phyloP scores from a whole-genome alignment of 2,329 filamentous ascomycete species.

The Diaporthe sp. region DNA sequence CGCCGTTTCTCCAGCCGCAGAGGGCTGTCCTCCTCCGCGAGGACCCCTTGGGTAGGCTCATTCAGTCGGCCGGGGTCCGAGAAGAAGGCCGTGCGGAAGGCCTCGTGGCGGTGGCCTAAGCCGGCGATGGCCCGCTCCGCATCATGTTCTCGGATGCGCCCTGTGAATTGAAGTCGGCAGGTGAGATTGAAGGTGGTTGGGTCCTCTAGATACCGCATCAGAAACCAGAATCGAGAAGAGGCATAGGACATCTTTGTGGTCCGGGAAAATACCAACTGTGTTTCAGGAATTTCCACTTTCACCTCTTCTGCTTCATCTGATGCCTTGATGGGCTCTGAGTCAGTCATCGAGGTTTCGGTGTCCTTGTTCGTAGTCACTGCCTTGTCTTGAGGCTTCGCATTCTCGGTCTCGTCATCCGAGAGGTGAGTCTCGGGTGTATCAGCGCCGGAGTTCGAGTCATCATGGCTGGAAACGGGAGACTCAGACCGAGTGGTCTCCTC shows the following conservation, averaged over 20 bases:
- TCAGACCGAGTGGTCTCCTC: conserved; percentile 7
- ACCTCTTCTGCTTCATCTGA: conserved; percentile 33
- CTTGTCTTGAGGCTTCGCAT: background rate
- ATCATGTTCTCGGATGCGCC: conserved; percentile 15
- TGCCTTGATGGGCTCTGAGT: conserved; percentile 29
- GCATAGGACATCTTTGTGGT: conserved; percentile 52
- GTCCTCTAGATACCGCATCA: conserved; percentile 52
- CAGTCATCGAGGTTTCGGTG: conserved; percentile 30
- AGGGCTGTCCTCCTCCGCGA: conserved; percentile 45
- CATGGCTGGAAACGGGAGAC: conserved; percentile 12
- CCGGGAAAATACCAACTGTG: conserved; percentile 32
- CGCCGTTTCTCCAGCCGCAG: conserved; percentile 48
- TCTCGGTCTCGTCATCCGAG: conserved; percentile 14
- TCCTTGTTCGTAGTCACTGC: background rate
- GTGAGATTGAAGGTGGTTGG: conserved; percentile 54
- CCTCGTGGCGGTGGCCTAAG: conserved; percentile 6
- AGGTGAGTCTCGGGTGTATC: conserved; percentile 20
- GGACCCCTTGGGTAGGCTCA: conserved; percentile 16
- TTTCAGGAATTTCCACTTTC: conserved; percentile 32
- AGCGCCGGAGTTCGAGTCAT: conserved; percentile 2
- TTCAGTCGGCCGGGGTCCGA: conserved; percentile 9
- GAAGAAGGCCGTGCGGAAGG: conserved; percentile 13
- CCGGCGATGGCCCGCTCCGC: conserved; percentile 17
- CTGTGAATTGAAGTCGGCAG: conserved; percentile 26
- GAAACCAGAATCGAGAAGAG: conserved; percentile 58